These are phyloP conservation scores for Rhodosorus marinus DNA, from an alignment of 23 red algal species.

Conservation along the genomic window DNA sequence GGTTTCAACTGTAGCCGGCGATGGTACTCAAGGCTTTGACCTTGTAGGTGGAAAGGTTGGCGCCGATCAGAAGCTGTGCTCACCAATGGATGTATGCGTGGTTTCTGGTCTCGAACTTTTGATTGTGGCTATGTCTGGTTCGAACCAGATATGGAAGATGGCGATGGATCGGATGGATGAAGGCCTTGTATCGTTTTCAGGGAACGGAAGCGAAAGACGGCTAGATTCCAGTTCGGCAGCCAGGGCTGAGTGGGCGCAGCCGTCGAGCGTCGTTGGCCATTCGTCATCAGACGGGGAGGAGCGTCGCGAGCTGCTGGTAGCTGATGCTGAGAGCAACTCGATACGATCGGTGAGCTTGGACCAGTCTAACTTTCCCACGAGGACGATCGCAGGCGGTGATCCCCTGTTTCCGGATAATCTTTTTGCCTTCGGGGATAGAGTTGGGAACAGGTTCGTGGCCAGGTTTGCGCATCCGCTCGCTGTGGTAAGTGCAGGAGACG, in stretches of 20 bases:
- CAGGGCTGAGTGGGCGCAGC: slow-evolving; percentile 48
- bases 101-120: slow-evolving; percentile 3
- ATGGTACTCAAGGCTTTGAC: slow-evolving; percentile 39
- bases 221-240: slow-evolving; percentile 20
- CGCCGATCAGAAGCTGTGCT: slow-evolving; percentile 15
- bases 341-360: slow-evolving; percentile 36
- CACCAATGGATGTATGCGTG: slow-evolving; percentile 62
- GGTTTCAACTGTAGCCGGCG: slow-evolving; percentile 53
- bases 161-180: not conserved
- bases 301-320: slow-evolving; percentile 47
- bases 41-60: slow-evolving; percentile 29
- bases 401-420: slow-evolving; percentile 65
- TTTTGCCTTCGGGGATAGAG: slow-evolving; percentile 79
- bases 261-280: slow-evolving; percentile 14
- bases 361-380: slow-evolving; percentile 8
- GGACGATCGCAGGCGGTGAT: slow-evolving; percentile 78
- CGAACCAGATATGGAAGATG: slow-evolving; percentile 68
- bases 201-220: slow-evolving; percentile 34
- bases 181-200: slow-evolving; percentile 11
- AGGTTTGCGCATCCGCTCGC: slow-evolving; percentile 58
- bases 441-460: slow-evolving; percentile 34
- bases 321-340: slow-evolving; percentile 68
- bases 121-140: slow-evolving; percentile 60
- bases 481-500: slow-evolving; percentile 17
- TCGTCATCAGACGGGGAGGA: not conserved